Conservation (phyloP, 768 basidiomycete genomes). For the Termitomyces sp. region DNA sequence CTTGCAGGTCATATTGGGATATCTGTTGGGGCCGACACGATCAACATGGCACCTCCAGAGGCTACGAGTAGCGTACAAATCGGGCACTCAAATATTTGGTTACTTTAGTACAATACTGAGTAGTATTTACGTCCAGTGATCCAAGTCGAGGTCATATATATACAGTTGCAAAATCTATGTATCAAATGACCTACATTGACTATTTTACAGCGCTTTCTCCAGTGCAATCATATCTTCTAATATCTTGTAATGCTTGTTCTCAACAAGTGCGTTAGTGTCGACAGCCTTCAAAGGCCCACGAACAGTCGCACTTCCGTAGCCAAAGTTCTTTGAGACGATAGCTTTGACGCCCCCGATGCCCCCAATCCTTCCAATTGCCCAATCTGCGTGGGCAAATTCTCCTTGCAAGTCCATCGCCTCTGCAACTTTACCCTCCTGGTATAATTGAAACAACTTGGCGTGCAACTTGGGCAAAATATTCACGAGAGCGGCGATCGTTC, state of each 20-base stretch:
- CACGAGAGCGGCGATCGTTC: conserved; percentile 61
- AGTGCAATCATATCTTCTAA: conserved; percentile 42
- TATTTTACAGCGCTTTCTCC: conserved; percentile 36
- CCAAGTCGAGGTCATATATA: too few species aligned
- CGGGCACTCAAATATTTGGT: too few species aligned
- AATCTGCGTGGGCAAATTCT: conserved; percentile 62
- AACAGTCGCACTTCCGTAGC: conserved; percentile 51
- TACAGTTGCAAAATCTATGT: too few species aligned
- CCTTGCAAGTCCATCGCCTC: conserved; percentile 63
- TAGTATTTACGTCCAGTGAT: too few species aligned
- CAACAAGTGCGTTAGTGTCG: conserved; percentile 30
- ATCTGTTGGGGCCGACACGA: not conserved
- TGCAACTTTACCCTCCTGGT: conserved; percentile 46
- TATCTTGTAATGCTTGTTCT: conserved; percentile 35
- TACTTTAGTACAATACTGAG: too few species aligned
- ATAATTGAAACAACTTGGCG: conserved; percentile 43
- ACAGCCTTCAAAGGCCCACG: conserved; percentile 48
- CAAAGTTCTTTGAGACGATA: conserved; percentile 58
- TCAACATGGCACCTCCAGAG: conserved; percentile 13
- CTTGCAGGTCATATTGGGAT: conserved; percentile 19
- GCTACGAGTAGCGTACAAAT: too few species aligned
- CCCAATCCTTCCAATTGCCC: conserved; percentile 58
- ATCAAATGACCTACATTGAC: not conserved
- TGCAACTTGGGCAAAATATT: conserved; percentile 63
- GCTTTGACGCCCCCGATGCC: conserved; percentile 69